Evolutionary conservation across 257 asterid species (phyloP), one percentile per base, ranked within the genome.

Genomic region (Cinchona pubescens): DNA sequence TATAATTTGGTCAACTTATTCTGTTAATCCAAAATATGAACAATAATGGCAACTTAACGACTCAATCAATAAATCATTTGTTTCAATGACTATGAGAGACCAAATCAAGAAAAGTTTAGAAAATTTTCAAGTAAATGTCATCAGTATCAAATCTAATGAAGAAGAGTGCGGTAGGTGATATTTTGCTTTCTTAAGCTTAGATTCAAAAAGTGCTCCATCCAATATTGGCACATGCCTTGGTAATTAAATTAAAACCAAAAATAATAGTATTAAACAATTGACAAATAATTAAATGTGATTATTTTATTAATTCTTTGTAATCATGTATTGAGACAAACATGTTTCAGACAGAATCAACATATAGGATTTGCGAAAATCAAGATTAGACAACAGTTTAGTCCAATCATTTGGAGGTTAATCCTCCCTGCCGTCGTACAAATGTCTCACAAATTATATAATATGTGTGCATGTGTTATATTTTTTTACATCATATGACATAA

Each of bases 141-240:
- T 80, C 85, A 73, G 76, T 80, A 71, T 79, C 84, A 42, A 58
- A 84, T 81, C 85, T 58, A 55, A 78, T 67, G 75, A 58, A 69
- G 65, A 74, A 69, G 74, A 56, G 42, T 63, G 35, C 13, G 63
- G 78, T 46, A 27, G 86, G 75, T 81, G 72, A 19, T 66, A 81
- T 80, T 78, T 84, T 85, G 83, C 83, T 82, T 84, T 80, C 86
- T 55, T 72, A 81, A 84, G 84, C 34, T 79, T 53, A 45, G 76
- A n/a, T 46, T 60, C 64, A 25, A 76, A 61, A 70, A 43, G 42
- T 18, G 15, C 27, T 68, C 37, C 72, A 72, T 8, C n/a, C n/a
- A n/a, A n/a, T n/a, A n/a, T 29, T n/a, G 18, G 2, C 18, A 25
- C 62, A 51, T 53, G 16, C 16, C 25, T 45, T n/a, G 0, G 75